phyloP scores from a whole-genome alignment of 2,329 filamentous ascomycete species.

The Hypoxylon rubiginosum region DNA sequence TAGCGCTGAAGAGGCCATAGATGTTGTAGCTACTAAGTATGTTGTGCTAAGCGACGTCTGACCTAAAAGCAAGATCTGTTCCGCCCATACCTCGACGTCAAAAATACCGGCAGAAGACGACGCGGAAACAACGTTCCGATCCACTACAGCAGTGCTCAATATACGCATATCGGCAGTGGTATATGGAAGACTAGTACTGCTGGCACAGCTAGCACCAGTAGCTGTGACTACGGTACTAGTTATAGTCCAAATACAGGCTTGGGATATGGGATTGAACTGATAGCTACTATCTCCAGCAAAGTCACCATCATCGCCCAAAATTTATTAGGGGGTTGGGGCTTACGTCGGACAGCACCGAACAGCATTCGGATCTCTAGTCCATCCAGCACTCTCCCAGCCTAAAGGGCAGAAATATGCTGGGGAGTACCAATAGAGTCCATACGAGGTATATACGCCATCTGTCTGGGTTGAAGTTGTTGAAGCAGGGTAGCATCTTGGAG shows the following conservation, averaged over 20 bases:
- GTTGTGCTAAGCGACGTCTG: background rate
- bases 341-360: conserved; percentile 25
- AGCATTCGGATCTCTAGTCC: conserved; percentile 10
- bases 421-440: conserved; percentile 4
- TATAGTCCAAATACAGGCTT: too few species aligned
- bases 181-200: too few species aligned
- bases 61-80: conserved; percentile 18
- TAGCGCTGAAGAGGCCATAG: background rate
- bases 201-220: too few species aligned
- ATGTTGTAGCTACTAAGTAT: too few species aligned
- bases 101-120: background rate
- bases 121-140: too few species aligned
- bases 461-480: conserved; percentile 3
- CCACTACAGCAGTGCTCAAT: too few species aligned
- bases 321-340: too few species aligned
- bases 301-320: background rate
- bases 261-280: too few species aligned
- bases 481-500: conserved; percentile 5
- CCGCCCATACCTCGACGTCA: conserved; percentile 2
- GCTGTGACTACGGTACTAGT: too few species aligned
- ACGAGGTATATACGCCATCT: background rate
- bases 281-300: too few species aligned
- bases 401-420: conserved; percentile 11
- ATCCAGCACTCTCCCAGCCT: conserved; percentile 12
- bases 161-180: too few species aligned